A percentile compares a stretch with the other conserved stretches of the same genome.
phyloP scores from a whole-genome alignment of 139 green algal genomes.

The Chlorella vulgaris region DNA sequence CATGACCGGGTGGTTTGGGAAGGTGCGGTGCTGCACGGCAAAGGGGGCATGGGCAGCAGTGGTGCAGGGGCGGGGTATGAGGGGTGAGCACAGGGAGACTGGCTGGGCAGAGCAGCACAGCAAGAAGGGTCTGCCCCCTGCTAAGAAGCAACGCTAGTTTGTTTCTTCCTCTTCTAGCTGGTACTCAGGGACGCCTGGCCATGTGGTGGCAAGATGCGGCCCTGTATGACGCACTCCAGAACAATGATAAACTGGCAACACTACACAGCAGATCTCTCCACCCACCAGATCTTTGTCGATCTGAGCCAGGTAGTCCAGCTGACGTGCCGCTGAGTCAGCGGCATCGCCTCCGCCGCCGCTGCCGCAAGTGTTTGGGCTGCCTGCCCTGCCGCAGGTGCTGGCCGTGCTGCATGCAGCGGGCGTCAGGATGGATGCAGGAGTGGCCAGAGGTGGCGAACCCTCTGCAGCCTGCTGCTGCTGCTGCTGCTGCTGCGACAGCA shows the following conservation, averaged over 20 bases:
- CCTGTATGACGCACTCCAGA: too few species aligned
- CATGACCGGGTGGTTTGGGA: slow-evolving; percentile 76
- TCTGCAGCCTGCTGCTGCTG: neutral
- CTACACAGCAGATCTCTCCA: too few species aligned
- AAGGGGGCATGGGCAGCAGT: neutral
- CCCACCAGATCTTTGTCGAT: slow-evolving; percentile 84
- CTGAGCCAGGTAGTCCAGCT: slow-evolving; percentile 48
- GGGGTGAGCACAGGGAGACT: neutral
- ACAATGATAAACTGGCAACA: too few species aligned
- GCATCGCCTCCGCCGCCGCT: neutral
- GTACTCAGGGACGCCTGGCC: too few species aligned
- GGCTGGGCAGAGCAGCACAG: too few species aligned
- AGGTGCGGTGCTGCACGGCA: slow-evolving; percentile 67
- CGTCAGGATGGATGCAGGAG: slow-evolving; percentile 20
- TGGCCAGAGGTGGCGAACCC: neutral
- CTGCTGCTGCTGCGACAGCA: neutral
- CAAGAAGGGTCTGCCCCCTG: too few species aligned
- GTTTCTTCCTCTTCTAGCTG: too few species aligned
- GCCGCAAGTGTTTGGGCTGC: too few species aligned
- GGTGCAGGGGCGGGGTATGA: too few species aligned
- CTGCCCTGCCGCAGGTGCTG: too few species aligned
- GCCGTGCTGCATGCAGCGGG: neutral
- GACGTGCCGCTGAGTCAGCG: neutral
- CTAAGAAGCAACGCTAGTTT: too few species aligned
- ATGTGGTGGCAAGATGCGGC: too few species aligned